Base-by-base conservation (phyloP, 371 early-diverging fungal genomes). In the Gilbertella persicaria region DNA sequence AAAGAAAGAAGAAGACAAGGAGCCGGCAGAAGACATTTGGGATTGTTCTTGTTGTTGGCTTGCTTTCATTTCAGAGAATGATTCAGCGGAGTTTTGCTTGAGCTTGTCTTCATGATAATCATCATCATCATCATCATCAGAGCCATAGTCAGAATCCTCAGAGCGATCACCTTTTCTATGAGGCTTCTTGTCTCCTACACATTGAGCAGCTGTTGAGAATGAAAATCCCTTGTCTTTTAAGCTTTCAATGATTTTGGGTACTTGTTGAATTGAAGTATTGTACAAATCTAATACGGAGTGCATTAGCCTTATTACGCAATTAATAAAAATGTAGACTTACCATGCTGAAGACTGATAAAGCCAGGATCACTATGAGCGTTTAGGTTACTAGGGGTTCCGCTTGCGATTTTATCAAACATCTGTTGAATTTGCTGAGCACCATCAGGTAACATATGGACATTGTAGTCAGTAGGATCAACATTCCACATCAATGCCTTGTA, bases 401-500 rank as follows among this genome's bases (percentile, higher is more conserved):
- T 25, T 16, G 53, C 54, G 3, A 64, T 72, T 28, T 54, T 60
- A 28, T 37, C 52, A 33, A 69, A 64, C 14, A 64, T 46, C 21
- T 60, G 47, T 19, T 64, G 62, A 13, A 73, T 70, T 13, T 44
- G 36, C 6, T 33, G 26, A 25, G 50, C 48, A 16, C 44, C 67
- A 45, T 68, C 47, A 3, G 48, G 29, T 28, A 45, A 14, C 65
- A 62, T 67, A 42, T 67, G 50, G 1, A 75, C 60, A 46, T 71
- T 58, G 17, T 71, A 75, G 25, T 75, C 75, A 8, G 64, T 71
- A 12, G 75, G 79, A 55, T 82, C 80, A 4, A 79, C 78, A 46
- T 82, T 80, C 82, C 82, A 82, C 16, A 82, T 62, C 45, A 79
- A 45, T 16, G 79, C 59, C 39, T 75, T 63, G 60, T 82, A 83